phyloP scores from a whole-genome alignment of 768 basidiomycete genomes.

The Tylopilus balloui region DNA sequence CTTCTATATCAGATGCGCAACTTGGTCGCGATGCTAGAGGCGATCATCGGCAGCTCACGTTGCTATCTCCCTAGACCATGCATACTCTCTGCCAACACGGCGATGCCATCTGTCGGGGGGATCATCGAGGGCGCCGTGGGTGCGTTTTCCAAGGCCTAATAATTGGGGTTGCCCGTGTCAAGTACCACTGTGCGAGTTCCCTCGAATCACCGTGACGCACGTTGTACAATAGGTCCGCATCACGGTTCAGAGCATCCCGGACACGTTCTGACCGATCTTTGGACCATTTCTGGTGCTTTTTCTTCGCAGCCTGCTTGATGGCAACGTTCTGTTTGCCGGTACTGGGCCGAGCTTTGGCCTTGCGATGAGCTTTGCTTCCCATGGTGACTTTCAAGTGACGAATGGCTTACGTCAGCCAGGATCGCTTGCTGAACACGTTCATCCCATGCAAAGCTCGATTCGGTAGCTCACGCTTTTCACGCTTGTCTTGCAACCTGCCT shows the following conservation, averaged over 20 bases:
- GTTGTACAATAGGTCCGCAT: constrained; percentile 23
- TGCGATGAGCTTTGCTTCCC: constrained; percentile 6
- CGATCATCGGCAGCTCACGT: background rate
- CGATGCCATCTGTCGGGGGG: constrained; percentile 5
- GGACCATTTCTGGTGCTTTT: constrained; percentile 17
- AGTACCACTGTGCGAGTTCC: background rate
- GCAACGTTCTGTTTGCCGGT: constrained; percentile 3
- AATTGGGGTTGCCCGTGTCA: background rate
- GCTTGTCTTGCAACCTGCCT: background rate
- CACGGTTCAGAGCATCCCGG: constrained; percentile 26
- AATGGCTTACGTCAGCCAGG: constrained; percentile 15
- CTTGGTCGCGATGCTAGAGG: background rate
- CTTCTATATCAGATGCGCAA: background rate
- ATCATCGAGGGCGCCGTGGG: background rate
- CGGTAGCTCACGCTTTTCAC: background rate
- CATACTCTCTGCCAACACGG: constrained; percentile 20
- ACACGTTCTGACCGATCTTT: constrained; percentile 24
- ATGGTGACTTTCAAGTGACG: background rate
- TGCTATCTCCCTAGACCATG: constrained; percentile 16
- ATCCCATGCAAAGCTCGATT: background rate
- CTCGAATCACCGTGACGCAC: constrained; percentile 15
- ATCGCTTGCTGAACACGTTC: background rate
- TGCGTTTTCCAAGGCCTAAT: constrained; percentile 13
- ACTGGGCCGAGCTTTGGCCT: constrained; percentile 7
- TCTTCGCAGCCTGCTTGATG: constrained; percentile 20